Base-by-base conservation (phyloP, 2,329 filamentous ascomycete species). In the Colletotrichum salicis region DNA sequence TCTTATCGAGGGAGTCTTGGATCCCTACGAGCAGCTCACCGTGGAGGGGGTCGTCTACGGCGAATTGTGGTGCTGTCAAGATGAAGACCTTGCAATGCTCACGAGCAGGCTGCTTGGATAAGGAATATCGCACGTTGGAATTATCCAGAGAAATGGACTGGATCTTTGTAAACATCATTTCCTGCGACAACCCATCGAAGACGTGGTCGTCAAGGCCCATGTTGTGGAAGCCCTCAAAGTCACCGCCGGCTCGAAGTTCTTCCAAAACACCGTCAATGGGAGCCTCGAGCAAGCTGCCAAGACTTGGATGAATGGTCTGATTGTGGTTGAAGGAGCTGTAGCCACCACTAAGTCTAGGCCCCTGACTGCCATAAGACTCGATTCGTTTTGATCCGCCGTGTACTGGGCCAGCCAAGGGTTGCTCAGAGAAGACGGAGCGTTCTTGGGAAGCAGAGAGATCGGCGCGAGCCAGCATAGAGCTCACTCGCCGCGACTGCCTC, bases 391-490 rank as follows among this genome's bases (percentile, higher is more conserved):
- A 82, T 55, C 86, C 85, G 0, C 79, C 79, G 64, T 83, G 80
- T 12, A 79, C 81, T 10, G 83, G 76, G 10, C 41, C 41, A 48
- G 82, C 78, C 3, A 80, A 86, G 74, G 79, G 82, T 79, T 87
- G 89, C 60, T 97, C 95, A 33, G 91, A 88, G 78, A 97, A 97
- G n/a, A 91, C 88, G 1, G 91, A 87, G 76, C 93, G 89, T 76
- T 97, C 95, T 75, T 96, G 93, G 19, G 92, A 96, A 11, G 94
- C 92, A 0, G 94, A 96, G 24, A 98, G 85, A 79, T 98, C 96
- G 37, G 94, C 93, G 77, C 96, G 89, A 19, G 95, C 95, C 64
- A 98, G 86, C 82, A 97, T 89, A 19, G 96, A 98, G 83, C 96
- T 99, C 31, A 98, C 93, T 62, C 96, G 90, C 55, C 96, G 90